phyloP scores from a whole-genome alignment of 2,329 filamentous ascomycete genomes.

The Esteya vermicola region DNA sequence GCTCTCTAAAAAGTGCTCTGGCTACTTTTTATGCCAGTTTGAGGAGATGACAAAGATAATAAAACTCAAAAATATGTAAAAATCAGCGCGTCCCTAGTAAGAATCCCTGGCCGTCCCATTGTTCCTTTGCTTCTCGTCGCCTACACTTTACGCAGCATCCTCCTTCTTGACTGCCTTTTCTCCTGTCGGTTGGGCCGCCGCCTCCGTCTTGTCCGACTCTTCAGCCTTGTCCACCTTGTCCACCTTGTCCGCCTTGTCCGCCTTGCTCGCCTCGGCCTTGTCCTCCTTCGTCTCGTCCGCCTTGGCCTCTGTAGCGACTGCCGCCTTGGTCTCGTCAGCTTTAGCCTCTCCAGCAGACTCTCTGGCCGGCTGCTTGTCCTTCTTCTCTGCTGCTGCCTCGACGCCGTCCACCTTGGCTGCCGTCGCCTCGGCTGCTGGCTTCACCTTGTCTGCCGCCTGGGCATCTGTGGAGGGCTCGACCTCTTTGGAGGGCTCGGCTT shows the following conservation, averaged over 20 bases:
- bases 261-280: not conserved
- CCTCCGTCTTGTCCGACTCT: not conserved
- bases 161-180: constrained; percentile 5
- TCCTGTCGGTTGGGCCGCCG: not conserved
- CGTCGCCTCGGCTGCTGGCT: not conserved
- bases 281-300: not conserved
- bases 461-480: too few relatives aligned
- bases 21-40: too few relatives aligned
- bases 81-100: not conserved
- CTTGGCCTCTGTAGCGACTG: constrained; percentile 9
- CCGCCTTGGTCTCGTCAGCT: not conserved
- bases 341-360: constrained; percentile 11
- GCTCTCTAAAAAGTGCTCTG: not conserved
- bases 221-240: constrained; percentile 9
- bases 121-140: not conserved
- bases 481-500: not conserved
- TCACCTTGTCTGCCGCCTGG: too few relatives aligned
- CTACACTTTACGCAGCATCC: not conserved
- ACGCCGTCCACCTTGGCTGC: constrained; percentile 5
- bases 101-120: too few relatives aligned
- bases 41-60: not conserved
- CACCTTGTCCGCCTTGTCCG: constrained; percentile 12
- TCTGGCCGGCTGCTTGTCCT: too few relatives aligned
- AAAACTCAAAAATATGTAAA: not conserved
- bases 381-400: constrained; percentile 6